A percentile compares a stretch with the other conserved stretches of the same genome.
Conservation (phyloP, 2,329 filamentous ascomycete genomes). For the Elsinoe necatrix region DNA sequence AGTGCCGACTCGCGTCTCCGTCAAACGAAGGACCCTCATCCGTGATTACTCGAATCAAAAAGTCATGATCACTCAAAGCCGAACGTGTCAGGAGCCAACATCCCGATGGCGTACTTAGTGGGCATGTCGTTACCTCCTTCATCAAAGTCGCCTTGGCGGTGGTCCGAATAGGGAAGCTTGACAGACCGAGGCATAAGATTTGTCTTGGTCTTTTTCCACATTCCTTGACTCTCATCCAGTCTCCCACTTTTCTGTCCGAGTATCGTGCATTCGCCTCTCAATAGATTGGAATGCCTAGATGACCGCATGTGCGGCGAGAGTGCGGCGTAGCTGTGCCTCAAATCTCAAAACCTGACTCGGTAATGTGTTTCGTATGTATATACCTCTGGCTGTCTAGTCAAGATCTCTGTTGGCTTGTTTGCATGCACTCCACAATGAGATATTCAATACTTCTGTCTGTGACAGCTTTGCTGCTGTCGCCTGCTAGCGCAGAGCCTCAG, state of each 20-base stretch:
- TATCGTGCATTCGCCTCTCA: neutral
- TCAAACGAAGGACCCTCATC: too few species aligned
- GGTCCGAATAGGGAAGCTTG: neutral
- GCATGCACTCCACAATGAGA: neutral
- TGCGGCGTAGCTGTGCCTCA: neutral
- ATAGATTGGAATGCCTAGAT: neutral
- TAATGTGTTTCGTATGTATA: neutral
- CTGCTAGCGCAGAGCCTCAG: neutral
- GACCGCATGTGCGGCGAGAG: neutral
- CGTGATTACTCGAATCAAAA: too few species aligned
- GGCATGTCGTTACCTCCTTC: neutral
- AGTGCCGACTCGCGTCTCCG: too few species aligned
- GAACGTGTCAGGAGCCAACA: too few species aligned
- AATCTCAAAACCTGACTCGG: neutral
- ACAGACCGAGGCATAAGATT: neutral
- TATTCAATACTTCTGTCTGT: neutral
- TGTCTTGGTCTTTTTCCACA: neutral
- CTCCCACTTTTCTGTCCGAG: neutral
- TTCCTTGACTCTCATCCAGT: neutral
- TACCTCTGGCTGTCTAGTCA: neutral
- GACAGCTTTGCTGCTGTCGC: neutral
- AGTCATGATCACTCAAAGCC: neutral
- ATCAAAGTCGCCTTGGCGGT: neutral
- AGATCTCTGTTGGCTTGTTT: neutral
- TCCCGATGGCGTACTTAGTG: neutral